These are phyloP conservation scores for Phanerochaete sordida DNA, from an alignment of 768 basidiomycete species.

Conservation along the genomic window DNA sequence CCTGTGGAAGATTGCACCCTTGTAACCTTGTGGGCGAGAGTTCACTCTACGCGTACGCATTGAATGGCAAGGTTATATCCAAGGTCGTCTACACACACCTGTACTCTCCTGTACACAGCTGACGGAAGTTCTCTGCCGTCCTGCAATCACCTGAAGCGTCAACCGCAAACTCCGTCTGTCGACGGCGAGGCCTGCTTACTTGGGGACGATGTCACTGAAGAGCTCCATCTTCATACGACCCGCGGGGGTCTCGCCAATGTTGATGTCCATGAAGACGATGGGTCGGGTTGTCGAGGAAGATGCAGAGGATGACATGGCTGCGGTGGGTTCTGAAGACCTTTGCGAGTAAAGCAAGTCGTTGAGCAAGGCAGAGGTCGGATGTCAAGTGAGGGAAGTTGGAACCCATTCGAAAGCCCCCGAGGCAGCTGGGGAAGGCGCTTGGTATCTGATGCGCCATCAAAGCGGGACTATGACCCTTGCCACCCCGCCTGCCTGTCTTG, in stretches of 20 bases:
- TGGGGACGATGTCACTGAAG: constrained; percentile 93
- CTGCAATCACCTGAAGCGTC: constrained; percentile 36
- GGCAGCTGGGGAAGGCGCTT: no score
- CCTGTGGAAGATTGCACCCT: constrained; percentile 90
- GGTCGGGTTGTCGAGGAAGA: constrained; percentile 55
- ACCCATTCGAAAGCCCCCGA: no score
- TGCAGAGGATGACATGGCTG: not conserved
- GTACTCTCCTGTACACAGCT: constrained; percentile 96
- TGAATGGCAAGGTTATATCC: not conserved
- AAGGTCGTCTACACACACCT: constrained; percentile 42
- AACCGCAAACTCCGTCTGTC: not conserved
- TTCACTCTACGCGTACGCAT: constrained; percentile 51
- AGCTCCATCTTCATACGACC: constrained; percentile 97
- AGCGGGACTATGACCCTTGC: no score
- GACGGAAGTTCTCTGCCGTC: constrained; percentile 97
- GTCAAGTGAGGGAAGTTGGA: no score
- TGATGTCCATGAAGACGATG: constrained; percentile 95
- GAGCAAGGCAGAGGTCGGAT: no score
- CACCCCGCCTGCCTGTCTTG: no score
- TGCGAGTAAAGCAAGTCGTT: no score
- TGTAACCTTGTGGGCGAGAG: constrained; percentile 86
- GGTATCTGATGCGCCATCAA: not conserved
- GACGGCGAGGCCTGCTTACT: constrained; percentile 47
- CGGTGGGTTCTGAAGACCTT: not conserved
- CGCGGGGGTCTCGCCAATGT: constrained; percentile 94